Conservation (phyloP, 495 filamentous ascomycete species). For the Hypoxylon cercidicola region DNA sequence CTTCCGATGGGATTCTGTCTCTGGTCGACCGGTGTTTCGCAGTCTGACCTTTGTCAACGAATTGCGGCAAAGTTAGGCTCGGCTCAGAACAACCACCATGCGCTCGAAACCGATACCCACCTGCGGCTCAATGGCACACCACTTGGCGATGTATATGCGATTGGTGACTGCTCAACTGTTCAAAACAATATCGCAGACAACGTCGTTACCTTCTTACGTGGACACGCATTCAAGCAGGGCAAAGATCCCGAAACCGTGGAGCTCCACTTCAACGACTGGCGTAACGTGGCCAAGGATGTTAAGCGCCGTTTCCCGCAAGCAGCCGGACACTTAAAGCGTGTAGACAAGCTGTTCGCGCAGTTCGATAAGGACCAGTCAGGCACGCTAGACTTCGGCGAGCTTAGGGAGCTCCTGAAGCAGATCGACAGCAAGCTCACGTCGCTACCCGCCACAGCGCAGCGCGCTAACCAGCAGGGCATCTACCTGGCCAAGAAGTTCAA, state of each 20-base stretch:
- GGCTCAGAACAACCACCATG: constrained; percentile 85
- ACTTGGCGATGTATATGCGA: constrained; percentile 93
- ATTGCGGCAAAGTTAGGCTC: constrained; percentile 76
- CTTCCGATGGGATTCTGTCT: constrained; percentile 96
- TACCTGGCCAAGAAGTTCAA: constrained; percentile 96
- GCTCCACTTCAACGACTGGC: constrained; percentile 89
- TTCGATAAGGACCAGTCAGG: constrained; percentile 95
- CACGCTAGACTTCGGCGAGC: constrained; percentile 91
- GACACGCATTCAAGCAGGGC: constrained; percentile 90
- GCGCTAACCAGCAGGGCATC: constrained; percentile 94
- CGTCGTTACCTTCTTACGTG: constrained; percentile 87
- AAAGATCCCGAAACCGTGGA: constrained; percentile 84
- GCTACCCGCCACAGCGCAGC: constrained; percentile 90
- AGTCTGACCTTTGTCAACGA: constrained; percentile 79
- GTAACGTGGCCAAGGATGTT: constrained; percentile 79
- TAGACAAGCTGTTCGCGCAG: constrained; percentile 87
- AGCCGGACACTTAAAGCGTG: constrained; percentile 83
- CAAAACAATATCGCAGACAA: constrained; percentile 94
- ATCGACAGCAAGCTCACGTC: constrained; percentile 92
- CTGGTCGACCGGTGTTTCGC: constrained; percentile 97
- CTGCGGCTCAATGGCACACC: constrained; percentile 91
- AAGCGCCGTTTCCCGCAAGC: constrained; percentile 94
- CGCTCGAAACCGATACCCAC: constrained; percentile 95
- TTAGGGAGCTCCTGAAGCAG: constrained; percentile 85
- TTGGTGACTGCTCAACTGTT: constrained; percentile 96